Evolutionary conservation across 116 monocot genomes (phyloP).

Genomic region (Posidonia oceanica): DNA sequence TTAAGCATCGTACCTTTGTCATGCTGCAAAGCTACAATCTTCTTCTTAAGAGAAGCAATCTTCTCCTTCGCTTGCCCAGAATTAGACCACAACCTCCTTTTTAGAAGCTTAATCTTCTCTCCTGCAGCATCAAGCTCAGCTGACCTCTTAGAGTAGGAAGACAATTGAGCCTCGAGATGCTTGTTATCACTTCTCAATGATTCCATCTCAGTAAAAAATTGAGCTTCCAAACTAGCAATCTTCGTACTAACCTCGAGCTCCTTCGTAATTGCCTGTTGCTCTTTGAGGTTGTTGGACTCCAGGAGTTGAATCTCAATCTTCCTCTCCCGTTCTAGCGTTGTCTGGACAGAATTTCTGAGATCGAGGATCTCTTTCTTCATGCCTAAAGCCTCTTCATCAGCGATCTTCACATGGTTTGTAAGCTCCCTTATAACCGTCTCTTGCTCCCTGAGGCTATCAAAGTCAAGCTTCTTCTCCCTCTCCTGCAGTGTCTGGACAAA

Average conservation of each 20-base stretch:
- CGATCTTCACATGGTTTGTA: too few species aligned
- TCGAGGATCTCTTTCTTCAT: constrained; percentile 43
- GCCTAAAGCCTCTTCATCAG: not conserved
- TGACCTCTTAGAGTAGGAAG: constrained; percentile 11
- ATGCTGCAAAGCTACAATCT: constrained; percentile 24
- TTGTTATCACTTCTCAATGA: constrained; percentile 58
- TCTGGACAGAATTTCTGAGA: constrained; percentile 31
- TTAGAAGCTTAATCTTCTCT: constrained; percentile 23
- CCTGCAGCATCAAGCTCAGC: constrained; percentile 26
- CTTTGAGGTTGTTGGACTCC: constrained; percentile 36
- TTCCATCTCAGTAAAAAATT: constrained; percentile 46
- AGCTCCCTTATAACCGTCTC: too few species aligned
- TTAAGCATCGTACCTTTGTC: constrained; percentile 1
- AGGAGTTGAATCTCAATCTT: constrained; percentile 39
- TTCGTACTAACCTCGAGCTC: constrained; percentile 63
- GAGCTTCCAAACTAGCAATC: constrained; percentile 35
- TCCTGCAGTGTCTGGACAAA: not conserved
- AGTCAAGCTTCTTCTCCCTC: not conserved
- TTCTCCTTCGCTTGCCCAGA: constrained; percentile 34
- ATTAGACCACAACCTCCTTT: constrained; percentile 34
- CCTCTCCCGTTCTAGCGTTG: constrained; percentile 45
- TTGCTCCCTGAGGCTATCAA: not conserved
- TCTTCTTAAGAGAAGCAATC: constrained; percentile 30
- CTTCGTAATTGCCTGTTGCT: constrained; percentile 20
- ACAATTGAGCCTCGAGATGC: constrained; percentile 25